Base-by-base conservation (phyloP, 345 rosid species). In the Noccaea caerulescens region DNA sequence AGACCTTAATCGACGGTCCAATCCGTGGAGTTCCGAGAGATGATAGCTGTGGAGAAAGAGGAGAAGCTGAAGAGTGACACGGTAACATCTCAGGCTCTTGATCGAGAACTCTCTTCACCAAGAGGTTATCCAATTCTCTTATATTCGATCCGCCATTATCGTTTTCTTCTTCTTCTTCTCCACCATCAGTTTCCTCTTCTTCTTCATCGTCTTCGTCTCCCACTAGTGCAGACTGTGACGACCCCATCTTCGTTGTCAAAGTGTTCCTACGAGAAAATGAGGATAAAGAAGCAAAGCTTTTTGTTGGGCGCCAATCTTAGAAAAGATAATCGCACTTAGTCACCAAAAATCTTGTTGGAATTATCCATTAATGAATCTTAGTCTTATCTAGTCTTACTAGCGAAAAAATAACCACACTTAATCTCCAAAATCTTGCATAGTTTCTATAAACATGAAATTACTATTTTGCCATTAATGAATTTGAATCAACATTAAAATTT, bases 31-130 rank as follows among this genome's bases (percentile, higher is more conserved):
- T 93, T 7, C 97, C 98, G 43, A 90, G 79, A 30, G 91, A 80
- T 20, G 98, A 93, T 14, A 85, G 81, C 83, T 93, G 98, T 3
- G 98, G 97, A 2, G 96, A 91, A 32, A 93, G 85, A 3, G 98
- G 98, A 10, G 98, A 85, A 10, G 96, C 96, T 10, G 96, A 92
- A 27, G 96, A 85, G 83, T 92, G 81, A 72, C 91, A 92, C 1
- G 96, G 96, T n/a, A 90, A 66, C 82, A 92, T 86, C 78, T 92
- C 98, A 0, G 96, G 96, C 23, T 90, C 98, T 57, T 89, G 96
- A 58, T 92, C 87, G 1, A 92, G 86, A 16, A 92, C 92, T 77
- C 90, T 89, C 76, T 88, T 92, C n/a, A 86, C 83, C 54, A 89
- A 63, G 27, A 74, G 79, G 32, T 85, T 81, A 39, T 69, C 65